Conservation (phyloP, 495 filamentous ascomycete species). For the Talaromyces nanjingensis region DNA sequence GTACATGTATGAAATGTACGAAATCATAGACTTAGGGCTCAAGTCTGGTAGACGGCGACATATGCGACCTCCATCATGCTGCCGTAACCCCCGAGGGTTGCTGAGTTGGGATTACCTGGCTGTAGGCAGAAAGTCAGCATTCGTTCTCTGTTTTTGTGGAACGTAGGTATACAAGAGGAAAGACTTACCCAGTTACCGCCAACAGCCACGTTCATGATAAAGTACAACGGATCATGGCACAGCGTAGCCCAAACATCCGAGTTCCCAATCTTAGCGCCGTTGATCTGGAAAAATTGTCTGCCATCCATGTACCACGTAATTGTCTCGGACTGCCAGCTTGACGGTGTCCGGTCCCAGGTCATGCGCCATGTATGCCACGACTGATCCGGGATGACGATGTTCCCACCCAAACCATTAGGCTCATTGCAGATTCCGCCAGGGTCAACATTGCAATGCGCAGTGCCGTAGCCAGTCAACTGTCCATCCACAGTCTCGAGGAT, state of each 20-base stretch:
- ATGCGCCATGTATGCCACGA: constrained; percentile 11
- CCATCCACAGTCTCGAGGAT: constrained; percentile 9
- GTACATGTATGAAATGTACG: neutral
- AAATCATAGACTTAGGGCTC: neutral
- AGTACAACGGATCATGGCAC: constrained; percentile 8
- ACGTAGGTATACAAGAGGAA: neutral
- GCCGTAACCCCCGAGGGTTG: constrained; percentile 5
- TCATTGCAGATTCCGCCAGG: constrained; percentile 9
- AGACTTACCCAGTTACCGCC: constrained; percentile 9
- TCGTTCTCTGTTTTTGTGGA: neutral
- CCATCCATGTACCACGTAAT: constrained; percentile 11
- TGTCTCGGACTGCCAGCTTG: constrained; percentile 6
- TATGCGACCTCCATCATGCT: constrained; percentile 10
- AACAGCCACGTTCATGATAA: constrained; percentile 10
- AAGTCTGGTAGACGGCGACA: constrained; percentile 8
- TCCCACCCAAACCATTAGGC: constrained; percentile 5
- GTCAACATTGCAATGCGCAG: constrained; percentile 8
- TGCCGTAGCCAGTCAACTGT: constrained; percentile 7
- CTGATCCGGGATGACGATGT: constrained; percentile 4
- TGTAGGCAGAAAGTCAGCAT: neutral
- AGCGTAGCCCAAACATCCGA: constrained; percentile 3
- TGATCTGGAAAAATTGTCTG: constrained; percentile 3
- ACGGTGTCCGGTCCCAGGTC: constrained; percentile 6
- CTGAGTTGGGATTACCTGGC: constrained; percentile 7
- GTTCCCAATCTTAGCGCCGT: constrained; percentile 1